Evolutionary conservation across 768 basidiomycete genomes (phyloP), one percentile per base, ranked within the genome.

Genomic region (Suillus plorans): DNA sequence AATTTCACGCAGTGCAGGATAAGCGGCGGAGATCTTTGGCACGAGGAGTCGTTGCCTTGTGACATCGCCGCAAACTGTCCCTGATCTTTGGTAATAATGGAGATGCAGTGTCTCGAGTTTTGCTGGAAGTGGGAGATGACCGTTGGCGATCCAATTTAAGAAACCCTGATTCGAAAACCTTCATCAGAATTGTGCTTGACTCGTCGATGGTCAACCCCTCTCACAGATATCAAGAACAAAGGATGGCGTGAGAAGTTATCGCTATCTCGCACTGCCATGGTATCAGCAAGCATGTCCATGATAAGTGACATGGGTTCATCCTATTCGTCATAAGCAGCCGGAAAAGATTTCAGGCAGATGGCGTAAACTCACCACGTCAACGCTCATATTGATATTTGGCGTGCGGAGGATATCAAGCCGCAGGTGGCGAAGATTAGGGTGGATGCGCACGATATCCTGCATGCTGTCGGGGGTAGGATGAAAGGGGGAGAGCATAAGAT

Each of bases 341-440:
- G 20, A 55, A 55, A n/a, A 55, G 6, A 55, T n/a, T 5, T 13
- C 20, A 18, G 5, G 56, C 56, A 57, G 56, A 37, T 1, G n/a
- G 22, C n/a, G 8, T 22, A 3, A 37, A 37, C 56, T 57, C 36
- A 57, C 56, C 13, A 37, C 36, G 7, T 57, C 36, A 37, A 57
- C 53, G 10, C 14, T 14, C n/a, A 57, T 57, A 9, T 57, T 37
- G 5, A 36, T 13, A 22, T 57, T 57, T 37, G 56, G 56, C 1
- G 56, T 57, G 34, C 56, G 56, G n/a, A 57, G 56, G n/a, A 57
- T 57, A n/a, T 57, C 56, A 39, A 57, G 56, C 14, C 36, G 56
- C 36, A 57, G n/a, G 14, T 57, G 56, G 36, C 56, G 56, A 37
- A 37, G 56, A 57, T 57, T 4, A 1, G 56, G 36, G 56, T 57